These are phyloP conservation scores for Jamesozyma jinghongensis DNA, from an alignment of 805 yeast species.

Conservation along the genomic window DNA sequence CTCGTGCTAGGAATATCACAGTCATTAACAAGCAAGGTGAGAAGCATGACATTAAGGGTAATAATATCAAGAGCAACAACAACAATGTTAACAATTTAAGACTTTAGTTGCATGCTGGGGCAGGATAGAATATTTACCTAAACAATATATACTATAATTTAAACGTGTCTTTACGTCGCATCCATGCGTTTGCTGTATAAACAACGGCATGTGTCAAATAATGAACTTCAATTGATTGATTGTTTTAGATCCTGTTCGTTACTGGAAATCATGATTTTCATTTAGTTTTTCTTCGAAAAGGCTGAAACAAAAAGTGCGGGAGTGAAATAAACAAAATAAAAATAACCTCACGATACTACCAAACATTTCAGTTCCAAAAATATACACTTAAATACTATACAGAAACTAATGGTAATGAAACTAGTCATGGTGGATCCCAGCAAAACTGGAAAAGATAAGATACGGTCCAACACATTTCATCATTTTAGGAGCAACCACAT, in stretches of 20 bases:
- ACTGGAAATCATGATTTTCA: neutral
- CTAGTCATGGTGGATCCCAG: constrained; percentile 12
- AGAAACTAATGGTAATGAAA: constrained; percentile 5
- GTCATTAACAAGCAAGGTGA: constrained; percentile 71
- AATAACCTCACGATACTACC: neutral
- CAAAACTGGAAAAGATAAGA: constrained; percentile 8
- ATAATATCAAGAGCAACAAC: constrained; percentile 33
- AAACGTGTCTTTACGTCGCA: neutral
- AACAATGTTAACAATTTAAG: constrained; percentile 4
- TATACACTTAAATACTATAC: too few relatives aligned
- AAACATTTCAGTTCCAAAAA: neutral
- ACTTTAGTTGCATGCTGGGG: neutral
- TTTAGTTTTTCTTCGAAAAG: too few relatives aligned
- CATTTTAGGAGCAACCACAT: constrained; percentile 3
- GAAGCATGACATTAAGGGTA: constrained; percentile 64
- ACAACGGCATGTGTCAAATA: too few relatives aligned
- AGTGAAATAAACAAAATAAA: too few relatives aligned
- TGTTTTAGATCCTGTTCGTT: too few relatives aligned
- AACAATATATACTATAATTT: neutral
- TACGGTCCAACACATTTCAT: constrained; percentile 8
- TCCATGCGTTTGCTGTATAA: too few relatives aligned
- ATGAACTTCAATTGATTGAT: too few relatives aligned
- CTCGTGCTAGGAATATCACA: constrained; percentile 67
- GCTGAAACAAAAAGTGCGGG: too few relatives aligned
- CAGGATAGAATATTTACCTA: neutral